Conservation (phyloP, 768 basidiomycete species). For the Suillus alpinus region DNA sequence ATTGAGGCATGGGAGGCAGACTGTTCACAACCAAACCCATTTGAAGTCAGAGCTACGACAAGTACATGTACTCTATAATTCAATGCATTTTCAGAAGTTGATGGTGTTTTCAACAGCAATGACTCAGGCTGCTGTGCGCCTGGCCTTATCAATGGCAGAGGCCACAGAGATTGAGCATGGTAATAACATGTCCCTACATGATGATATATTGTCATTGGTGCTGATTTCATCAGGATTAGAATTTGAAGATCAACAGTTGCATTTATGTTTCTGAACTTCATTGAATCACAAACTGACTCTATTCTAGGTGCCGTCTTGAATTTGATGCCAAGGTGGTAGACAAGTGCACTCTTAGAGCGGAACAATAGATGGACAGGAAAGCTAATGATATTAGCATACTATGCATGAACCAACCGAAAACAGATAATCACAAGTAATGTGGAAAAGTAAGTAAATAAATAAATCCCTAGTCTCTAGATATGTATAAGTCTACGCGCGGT, state of each 20-base stretch:
- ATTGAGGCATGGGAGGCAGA: conserved; percentile 2
- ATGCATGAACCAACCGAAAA: too few species aligned
- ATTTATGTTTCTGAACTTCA: not conserved
- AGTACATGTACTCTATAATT: not conserved
- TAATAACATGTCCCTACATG: not conserved
- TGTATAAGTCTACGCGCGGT: too few species aligned
- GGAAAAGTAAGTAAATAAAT: too few species aligned
- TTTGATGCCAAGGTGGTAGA: not conserved
- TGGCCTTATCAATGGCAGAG: not conserved
- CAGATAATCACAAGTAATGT: too few species aligned
- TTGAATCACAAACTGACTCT: not conserved
- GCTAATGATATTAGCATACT: too few species aligned
- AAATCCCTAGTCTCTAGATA: too few species aligned
- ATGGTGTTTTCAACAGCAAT: not conserved
- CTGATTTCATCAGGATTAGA: not conserved
- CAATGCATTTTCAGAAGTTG: not conserved
- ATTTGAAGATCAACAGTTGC: not conserved
- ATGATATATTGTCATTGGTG: not conserved
- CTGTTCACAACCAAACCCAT: not conserved
- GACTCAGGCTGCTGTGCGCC: not conserved
- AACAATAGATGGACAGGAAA: too few species aligned
- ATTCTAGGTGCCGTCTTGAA: not conserved
- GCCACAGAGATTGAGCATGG: not conserved
- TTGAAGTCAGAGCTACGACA: not conserved
- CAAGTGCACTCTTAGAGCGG: too few species aligned